These are phyloP conservation scores for Puccinia triticina DNA, from an alignment of 1,284 basidiomycete species.

Conservation along the genomic window DNA sequence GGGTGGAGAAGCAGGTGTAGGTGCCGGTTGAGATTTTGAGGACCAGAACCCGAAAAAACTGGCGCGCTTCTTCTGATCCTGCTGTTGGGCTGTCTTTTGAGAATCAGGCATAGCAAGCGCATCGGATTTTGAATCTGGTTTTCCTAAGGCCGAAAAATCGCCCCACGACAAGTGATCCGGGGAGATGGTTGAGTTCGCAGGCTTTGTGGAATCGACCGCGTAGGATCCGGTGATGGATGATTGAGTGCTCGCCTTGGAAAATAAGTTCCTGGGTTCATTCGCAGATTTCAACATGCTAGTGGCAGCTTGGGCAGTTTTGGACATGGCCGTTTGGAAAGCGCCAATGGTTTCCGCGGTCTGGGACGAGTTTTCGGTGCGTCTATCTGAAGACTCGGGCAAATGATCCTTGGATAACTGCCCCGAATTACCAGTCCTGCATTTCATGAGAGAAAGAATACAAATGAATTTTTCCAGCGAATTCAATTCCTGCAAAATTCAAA, in stretches of 20 bases:
- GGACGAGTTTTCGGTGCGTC: conserved; percentile 4
- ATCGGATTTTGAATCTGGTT: background rate
- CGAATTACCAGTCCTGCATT: background rate
- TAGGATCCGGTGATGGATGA: background rate
- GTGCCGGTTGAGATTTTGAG: background rate
- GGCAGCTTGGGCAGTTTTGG: conserved; percentile 29
- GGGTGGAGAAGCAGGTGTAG: conserved; percentile 23
- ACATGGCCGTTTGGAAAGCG: conserved; percentile 28
- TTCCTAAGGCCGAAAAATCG: conserved; percentile 19
- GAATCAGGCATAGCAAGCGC: conserved; percentile 11
- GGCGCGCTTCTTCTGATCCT: conserved; percentile 6
- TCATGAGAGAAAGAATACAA: background rate
- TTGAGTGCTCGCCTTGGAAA: background rate
- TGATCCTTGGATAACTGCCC: conserved; percentile 15
- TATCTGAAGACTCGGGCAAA: conserved; percentile 27
- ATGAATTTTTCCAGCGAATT: background rate
- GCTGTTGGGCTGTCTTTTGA: conserved; percentile 16
- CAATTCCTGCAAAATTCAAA: background rate
- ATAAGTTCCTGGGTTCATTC: conserved; percentile 12
- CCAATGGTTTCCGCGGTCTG: conserved; percentile 5
- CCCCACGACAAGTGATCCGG: conserved; percentile 11
- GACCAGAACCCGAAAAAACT: conserved; percentile 46
- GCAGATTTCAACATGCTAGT: conserved; percentile 35
- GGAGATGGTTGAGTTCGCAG: background rate
- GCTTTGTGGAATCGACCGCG: background rate